A percentile compares a stretch with the other conserved stretches of the same genome.
Conservation (phyloP, 163 green algal species). For the Volvox carteri region DNA sequence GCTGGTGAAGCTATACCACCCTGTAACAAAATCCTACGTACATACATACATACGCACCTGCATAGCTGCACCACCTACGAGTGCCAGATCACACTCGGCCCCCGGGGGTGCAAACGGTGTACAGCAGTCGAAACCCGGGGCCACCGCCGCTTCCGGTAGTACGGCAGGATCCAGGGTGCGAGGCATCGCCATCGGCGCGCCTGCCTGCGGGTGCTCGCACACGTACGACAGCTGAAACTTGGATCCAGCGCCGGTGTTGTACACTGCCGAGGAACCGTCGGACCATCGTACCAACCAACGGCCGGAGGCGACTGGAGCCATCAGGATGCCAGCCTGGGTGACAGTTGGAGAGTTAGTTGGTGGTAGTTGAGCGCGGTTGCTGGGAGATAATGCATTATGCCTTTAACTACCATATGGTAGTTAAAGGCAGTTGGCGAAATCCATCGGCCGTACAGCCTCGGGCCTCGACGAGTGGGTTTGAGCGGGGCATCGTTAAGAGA, state of each 20-base stretch:
- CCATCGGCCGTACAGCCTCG: too few relatives aligned
- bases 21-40: background rate
- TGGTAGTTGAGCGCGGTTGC: too few relatives aligned
- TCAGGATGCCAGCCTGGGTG: slow-evolving; percentile 33
- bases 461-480: too few relatives aligned
- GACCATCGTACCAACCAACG: slow-evolving; percentile 49
- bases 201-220: slow-evolving; percentile 47
- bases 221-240: slow-evolving; percentile 58
- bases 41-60: too few relatives aligned
- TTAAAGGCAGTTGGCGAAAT: too few relatives aligned
- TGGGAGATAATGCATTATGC: too few relatives aligned
- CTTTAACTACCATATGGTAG: too few relatives aligned
- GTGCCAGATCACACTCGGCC: slow-evolving; percentile 13
- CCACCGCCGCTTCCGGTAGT: slow-evolving; percentile 13
- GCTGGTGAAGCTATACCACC: too few relatives aligned
- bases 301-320: background rate
- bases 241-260: slow-evolving; percentile 24
- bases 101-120: background rate
- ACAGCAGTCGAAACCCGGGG: slow-evolving; percentile 34
- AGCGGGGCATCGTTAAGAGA: too few relatives aligned
- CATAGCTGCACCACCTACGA: slow-evolving; percentile 4
- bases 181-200: slow-evolving; percentile 45
- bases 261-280: slow-evolving; percentile 36
- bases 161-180: slow-evolving; percentile 10
- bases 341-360: too few relatives aligned